phyloP scores from a whole-genome alignment of 441 rosid genomes.

The Arabidopsis hybrid region DNA sequence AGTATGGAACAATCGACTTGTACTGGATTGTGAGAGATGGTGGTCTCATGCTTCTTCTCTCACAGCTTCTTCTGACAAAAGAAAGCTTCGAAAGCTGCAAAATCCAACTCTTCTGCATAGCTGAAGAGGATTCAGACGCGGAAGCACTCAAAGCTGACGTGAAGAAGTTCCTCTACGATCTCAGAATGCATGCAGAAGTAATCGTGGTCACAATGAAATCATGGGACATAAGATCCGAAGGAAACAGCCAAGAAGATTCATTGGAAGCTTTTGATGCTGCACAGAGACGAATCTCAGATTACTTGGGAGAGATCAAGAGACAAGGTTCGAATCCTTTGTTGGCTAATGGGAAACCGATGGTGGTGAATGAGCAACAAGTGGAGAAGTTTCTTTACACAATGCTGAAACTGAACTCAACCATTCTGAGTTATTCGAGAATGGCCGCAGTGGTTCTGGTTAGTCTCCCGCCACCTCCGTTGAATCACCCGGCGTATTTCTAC shows the following conservation, averaged over 20 bases:
- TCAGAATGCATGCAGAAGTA: constrained; percentile 99
- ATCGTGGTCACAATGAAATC: constrained; percentile 92
- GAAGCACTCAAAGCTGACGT: constrained; percentile 94
- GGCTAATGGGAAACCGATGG: constrained; percentile 82
- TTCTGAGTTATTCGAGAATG: constrained; percentile 91
- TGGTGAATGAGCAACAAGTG: constrained; percentile 86
- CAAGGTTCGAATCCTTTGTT: constrained; percentile 51
- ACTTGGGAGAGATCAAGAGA: constrained; percentile 73
- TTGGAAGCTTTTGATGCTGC: constrained; percentile 85
- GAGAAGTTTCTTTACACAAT: constrained; percentile 95
- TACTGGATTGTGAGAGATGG: constrained; percentile 99
- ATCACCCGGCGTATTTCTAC: constrained; percentile 93
- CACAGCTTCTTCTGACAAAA: constrained; percentile 97
- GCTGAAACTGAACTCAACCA: constrained; percentile 90
- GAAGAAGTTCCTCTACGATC: constrained; percentile 95
- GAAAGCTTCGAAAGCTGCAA: constrained; percentile 99
- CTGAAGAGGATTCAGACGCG: constrained; percentile 97
- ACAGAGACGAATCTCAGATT: constrained; percentile 70
- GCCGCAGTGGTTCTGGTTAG: constrained; percentile 98
- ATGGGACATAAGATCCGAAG: constrained; percentile 79
- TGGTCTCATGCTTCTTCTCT: constrained; percentile 98
- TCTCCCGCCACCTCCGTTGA: constrained; percentile 85
- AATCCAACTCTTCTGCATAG: constrained; percentile 98
- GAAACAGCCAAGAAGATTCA: constrained; percentile 76
- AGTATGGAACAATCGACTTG: constrained; percentile 94